These are phyloP conservation scores for Glaciozyma antarctica DNA, from an alignment of 768 basidiomycete genomes.

Conservation along the genomic window DNA sequence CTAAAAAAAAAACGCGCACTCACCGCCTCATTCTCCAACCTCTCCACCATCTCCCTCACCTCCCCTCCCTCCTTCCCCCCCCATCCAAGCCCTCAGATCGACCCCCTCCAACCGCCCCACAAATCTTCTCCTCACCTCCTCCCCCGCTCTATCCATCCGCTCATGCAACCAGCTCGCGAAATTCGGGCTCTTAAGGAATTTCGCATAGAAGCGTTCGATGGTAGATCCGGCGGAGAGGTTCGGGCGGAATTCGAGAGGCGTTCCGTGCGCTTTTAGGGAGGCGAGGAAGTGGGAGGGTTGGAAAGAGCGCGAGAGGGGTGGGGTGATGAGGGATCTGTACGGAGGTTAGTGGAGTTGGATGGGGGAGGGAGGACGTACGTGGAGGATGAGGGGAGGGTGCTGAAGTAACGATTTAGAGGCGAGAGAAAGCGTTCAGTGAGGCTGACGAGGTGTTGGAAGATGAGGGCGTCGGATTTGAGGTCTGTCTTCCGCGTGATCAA, in stretches of 20 bases:
- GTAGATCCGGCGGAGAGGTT: neutral
- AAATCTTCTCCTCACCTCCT: neutral
- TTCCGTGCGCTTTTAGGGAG: constrained; percentile 18
- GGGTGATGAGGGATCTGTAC: neutral
- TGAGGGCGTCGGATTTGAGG: constrained; percentile 43
- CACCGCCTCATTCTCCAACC: constrained; percentile 8
- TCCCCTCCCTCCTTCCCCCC: neutral
- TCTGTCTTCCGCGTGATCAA: constrained; percentile 16
- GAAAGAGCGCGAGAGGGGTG: constrained; percentile 7
- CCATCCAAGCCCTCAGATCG: neutral
- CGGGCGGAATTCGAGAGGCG: constrained; percentile 6
- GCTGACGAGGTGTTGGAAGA: constrained; percentile 70
- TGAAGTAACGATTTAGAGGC: constrained; percentile 83
- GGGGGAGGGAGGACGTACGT: constrained; percentile 38
- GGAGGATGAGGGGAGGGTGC: constrained; percentile 63
- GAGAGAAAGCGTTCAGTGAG: constrained; percentile 77
- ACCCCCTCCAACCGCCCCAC: neutral
- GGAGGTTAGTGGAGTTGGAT: neutral
- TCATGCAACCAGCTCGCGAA: neutral
- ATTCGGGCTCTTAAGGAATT: neutral
- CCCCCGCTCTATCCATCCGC: neutral
- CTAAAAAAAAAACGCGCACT: neutral
- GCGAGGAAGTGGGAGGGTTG: constrained; percentile 9
- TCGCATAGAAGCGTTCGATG: constrained; percentile 16
- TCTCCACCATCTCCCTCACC: constrained; percentile 2